Percentiles rank a stretch among this genome's conserved stretches.
phyloP scores from a whole-genome alignment of 2,329 filamentous ascomycete genomes.

The Alternaria sp. region DNA sequence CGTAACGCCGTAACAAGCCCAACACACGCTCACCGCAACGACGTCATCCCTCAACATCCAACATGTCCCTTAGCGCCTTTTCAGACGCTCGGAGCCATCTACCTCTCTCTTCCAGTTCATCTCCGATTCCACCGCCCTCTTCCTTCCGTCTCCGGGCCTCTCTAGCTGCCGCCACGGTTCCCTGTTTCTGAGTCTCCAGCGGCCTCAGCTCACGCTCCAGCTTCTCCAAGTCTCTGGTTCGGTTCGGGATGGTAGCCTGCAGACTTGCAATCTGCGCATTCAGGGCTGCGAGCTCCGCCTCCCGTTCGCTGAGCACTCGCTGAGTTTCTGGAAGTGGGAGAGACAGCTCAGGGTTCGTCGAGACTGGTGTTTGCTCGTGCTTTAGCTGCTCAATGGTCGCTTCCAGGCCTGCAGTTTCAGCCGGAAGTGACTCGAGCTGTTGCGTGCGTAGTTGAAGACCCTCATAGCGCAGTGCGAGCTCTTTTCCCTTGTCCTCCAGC shows the following conservation, averaged over 20 bases:
- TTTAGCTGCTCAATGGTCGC: slow-evolving; percentile 57
- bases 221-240: slow-evolving; percentile 70
- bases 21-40: background rate
- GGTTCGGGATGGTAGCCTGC: slow-evolving; percentile 68
- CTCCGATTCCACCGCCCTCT: slow-evolving; percentile 67
- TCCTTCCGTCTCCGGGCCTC: slow-evolving; percentile 75
- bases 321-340: slow-evolving; percentile 54
- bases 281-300: slow-evolving; percentile 51
- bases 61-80: slow-evolving; percentile 64
- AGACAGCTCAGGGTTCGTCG: slow-evolving; percentile 50
- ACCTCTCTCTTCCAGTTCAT: slow-evolving; percentile 77
- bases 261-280: slow-evolving; percentile 57
- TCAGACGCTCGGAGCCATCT: slow-evolving; percentile 78
- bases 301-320: slow-evolving; percentile 47
- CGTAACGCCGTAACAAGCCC: slow-evolving; percentile 11
- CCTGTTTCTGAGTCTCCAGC: slow-evolving; percentile 70
- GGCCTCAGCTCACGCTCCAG: slow-evolving; percentile 71
- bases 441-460: slow-evolving; percentile 60
- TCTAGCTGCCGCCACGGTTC: slow-evolving; percentile 69
- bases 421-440: slow-evolving; percentile 59
- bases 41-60: slow-evolving; percentile 59
- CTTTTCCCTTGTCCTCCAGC: slow-evolving; percentile 69
- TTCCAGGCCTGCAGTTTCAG: slow-evolving; percentile 60
- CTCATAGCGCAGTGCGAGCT: slow-evolving; percentile 65
- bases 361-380: slow-evolving; percentile 41